Percentiles rank a stretch among this genome's conserved stretches.
Conservation (phyloP, 1,284 basidiomycete genomes). For the Ustilago nuda region DNA sequence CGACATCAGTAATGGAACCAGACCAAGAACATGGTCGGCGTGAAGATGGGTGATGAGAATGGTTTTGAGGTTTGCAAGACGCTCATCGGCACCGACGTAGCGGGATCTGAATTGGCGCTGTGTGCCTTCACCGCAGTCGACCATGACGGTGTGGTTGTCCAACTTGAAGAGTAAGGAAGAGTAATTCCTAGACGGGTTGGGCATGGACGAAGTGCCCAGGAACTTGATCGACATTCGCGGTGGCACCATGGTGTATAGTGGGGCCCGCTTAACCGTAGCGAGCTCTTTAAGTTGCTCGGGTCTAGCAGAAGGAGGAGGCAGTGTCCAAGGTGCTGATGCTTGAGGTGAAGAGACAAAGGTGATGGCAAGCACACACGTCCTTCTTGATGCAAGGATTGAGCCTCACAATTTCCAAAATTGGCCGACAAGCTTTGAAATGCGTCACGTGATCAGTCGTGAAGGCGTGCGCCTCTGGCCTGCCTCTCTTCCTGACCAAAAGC, state of each 20-base stretch:
- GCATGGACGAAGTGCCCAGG: slow-evolving; percentile 65
- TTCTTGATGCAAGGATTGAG: slow-evolving; percentile 7
- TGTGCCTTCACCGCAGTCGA: slow-evolving; percentile 68
- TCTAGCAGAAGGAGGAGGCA: background rate
- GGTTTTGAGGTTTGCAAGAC: slow-evolving; percentile 57
- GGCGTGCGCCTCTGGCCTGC: too few relatives aligned
- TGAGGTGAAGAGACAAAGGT: slow-evolving; percentile 12
- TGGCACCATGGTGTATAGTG: slow-evolving; percentile 32
- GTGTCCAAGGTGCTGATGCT: background rate
- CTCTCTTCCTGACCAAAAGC: too few relatives aligned
- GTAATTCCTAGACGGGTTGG: slow-evolving; percentile 63
- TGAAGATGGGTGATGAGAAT: slow-evolving; percentile 67
- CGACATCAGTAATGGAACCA: slow-evolving; percentile 64
- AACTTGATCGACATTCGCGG: slow-evolving; percentile 60
- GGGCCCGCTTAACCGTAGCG: background rate
- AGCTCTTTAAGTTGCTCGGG: background rate
- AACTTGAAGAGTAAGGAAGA: slow-evolving; percentile 64
- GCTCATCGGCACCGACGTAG: slow-evolving; percentile 57
- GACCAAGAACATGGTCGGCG: slow-evolving; percentile 63
- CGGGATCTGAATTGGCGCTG: slow-evolving; percentile 61
- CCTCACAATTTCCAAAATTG: slow-evolving; percentile 6
- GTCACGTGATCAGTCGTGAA: too few relatives aligned
- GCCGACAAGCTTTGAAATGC: slow-evolving; percentile 8
- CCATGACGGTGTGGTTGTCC: slow-evolving; percentile 60
- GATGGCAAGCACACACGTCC: background rate